These are phyloP conservation scores for Mycena venus DNA, from an alignment of 768 basidiomycete genomes.

Conservation along the genomic window DNA sequence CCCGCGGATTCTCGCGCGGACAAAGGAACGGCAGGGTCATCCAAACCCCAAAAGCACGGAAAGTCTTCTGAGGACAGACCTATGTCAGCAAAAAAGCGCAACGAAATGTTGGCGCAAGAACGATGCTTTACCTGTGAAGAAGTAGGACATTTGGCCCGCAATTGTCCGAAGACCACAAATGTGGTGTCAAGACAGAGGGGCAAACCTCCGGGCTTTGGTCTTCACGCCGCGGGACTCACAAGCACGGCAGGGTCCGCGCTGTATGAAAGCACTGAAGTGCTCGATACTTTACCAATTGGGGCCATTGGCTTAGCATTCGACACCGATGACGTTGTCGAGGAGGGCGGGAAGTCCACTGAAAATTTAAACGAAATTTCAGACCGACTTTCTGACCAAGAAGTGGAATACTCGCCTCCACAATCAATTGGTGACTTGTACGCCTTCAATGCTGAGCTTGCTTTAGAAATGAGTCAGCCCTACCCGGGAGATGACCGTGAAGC, in stretches of 20 bases:
- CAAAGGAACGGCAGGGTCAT: too few relatives aligned
- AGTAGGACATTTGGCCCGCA: neutral
- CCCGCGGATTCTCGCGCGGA: neutral
- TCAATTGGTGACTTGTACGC: neutral
- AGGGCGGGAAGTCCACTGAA: neutral
- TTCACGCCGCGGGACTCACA: neutral
- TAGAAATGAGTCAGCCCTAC: neutral
- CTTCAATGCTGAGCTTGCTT: neutral
- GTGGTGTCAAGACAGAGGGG: neutral
- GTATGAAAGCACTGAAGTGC: neutral
- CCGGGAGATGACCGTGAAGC: neutral
- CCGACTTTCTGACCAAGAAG: neutral
- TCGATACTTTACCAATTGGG: neutral
- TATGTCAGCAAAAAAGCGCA: neutral
- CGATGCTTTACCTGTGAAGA: neutral
- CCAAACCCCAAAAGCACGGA: too few relatives aligned
- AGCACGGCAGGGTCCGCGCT: neutral
- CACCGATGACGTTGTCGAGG: neutral
- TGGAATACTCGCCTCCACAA: neutral
- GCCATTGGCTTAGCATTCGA: neutral
- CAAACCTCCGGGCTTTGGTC: neutral
- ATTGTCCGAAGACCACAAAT: neutral
- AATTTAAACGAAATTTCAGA: neutral
- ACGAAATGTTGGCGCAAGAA: neutral
- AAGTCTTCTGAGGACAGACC: neutral